These are phyloP conservation scores for Echinosophora koreensis DNA, from an alignment of 306 rosid species.

Conservation along the genomic window DNA sequence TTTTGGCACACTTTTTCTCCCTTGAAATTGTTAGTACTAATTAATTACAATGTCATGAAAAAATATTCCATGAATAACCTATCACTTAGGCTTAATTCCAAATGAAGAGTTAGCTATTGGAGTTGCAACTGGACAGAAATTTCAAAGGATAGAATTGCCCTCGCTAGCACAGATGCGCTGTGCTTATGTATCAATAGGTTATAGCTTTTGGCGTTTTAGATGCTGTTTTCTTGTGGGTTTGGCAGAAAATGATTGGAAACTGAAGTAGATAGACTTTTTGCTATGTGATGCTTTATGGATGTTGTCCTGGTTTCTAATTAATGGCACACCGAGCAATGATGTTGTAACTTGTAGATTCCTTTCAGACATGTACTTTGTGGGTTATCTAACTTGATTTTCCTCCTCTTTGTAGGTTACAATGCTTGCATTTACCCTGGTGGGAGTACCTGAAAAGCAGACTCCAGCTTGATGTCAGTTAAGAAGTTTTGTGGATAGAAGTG, in stretches of 20 bases:
- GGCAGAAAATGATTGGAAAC: slow-evolving; percentile 30
- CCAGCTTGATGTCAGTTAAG: slow-evolving; percentile 22
- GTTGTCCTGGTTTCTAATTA: too few species aligned
- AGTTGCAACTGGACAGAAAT: too few species aligned
- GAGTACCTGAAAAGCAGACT: slow-evolving; percentile 51
- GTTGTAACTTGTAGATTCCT: too few species aligned
- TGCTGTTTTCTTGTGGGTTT: neutral
- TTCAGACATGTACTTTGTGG: neutral
- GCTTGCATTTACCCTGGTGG: slow-evolving; percentile 76
- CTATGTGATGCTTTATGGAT: too few species aligned
- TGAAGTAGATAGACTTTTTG: too few species aligned
- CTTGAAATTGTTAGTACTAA: neutral
- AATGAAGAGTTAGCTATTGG: too few species aligned
- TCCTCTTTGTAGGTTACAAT: slow-evolving; percentile 73
- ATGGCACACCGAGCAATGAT: neutral
- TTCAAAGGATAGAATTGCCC: too few species aligned
- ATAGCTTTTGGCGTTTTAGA: too few species aligned
- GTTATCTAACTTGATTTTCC: slow-evolving; percentile 32
- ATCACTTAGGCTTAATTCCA: too few species aligned
- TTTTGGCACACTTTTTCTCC: neutral
- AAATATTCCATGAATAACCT: neutral
- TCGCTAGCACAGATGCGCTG: too few species aligned
- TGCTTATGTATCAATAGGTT: too few species aligned
- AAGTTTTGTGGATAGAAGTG: slow-evolving; percentile 32
- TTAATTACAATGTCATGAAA: neutral